Percentiles rank a stretch among this genome's conserved stretches.
Conservation (phyloP, 495 filamentous ascomycete species). For the Penicillium herquei region DNA sequence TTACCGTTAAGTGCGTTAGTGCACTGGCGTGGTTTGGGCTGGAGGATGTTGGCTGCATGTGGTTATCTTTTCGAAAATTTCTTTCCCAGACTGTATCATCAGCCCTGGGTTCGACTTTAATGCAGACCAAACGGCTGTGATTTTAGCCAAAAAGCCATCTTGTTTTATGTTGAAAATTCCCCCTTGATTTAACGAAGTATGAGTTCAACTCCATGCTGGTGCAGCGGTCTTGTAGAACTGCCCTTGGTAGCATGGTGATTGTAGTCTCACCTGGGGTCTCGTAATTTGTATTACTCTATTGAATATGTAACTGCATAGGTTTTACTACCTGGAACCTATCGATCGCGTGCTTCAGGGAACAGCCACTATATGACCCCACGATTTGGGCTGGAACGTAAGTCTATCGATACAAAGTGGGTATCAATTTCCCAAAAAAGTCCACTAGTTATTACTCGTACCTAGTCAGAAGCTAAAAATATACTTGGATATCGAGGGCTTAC, state of each 20-base stretch:
- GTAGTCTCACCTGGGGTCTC: neutral
- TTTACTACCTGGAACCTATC: neutral
- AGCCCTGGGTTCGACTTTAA: constrained; percentile 39
- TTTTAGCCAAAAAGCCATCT: constrained; percentile 47
- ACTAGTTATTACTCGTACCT: neutral
- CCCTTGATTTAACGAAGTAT: constrained; percentile 44
- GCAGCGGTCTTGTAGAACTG: constrained; percentile 13
- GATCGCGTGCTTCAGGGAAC: neutral
- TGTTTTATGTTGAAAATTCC: constrained; percentile 35
- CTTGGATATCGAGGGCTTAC: neutral
- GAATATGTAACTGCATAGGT: no score
- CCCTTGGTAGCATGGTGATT: constrained; percentile 4
- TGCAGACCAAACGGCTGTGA: constrained; percentile 42
- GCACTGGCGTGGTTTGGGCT: constrained; percentile 27
- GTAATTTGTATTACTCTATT: neutral
- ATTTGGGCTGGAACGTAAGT: no score
- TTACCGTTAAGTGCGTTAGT: constrained; percentile 59
- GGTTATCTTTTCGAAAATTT: constrained; percentile 37
- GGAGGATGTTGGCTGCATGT: constrained; percentile 42
- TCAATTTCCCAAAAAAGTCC: neutral
- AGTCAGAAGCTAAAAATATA: constrained; percentile 20
- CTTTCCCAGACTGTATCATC: constrained; percentile 33
- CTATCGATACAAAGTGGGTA: no score
- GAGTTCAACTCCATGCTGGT: constrained; percentile 31
- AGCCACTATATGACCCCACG: neutral